Evolutionary conservation across 1,139 yeast species (phyloP).

Genomic region (Kurtzmaniella quercitrusa): DNA sequence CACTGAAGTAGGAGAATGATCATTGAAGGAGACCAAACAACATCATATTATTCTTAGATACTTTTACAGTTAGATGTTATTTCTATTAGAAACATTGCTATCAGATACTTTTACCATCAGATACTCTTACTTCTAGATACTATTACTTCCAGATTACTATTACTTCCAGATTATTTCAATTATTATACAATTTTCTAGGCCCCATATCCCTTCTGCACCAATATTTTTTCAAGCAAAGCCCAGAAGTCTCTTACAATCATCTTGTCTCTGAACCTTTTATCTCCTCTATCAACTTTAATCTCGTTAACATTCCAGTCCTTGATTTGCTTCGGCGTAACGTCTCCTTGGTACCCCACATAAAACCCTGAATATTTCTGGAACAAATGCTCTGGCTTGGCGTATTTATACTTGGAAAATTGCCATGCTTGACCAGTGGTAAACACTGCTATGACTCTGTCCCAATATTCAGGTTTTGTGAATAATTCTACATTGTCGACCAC

Average conservation of each 20-base stretch:
- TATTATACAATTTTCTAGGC: slow-evolving; percentile 6
- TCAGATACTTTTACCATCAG: no score
- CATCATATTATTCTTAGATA: no score
- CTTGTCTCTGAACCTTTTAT: slow-evolving; percentile 81
- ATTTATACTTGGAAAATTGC: slow-evolving; percentile 89
- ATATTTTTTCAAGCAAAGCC: slow-evolving; percentile 65
- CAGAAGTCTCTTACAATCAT: slow-evolving; percentile 84
- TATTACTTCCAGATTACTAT: no score
- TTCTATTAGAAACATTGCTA: no score
- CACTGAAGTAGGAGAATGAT: no score
- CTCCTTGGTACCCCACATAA: slow-evolving; percentile 73
- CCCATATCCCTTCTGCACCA: slow-evolving; percentile 45
- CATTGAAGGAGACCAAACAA: no score
- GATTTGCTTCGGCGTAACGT: slow-evolving; percentile 69
- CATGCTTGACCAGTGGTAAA: slow-evolving; percentile 96
- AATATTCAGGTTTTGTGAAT: slow-evolving; percentile 91
- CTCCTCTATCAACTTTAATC: slow-evolving; percentile 69
- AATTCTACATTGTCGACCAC: slow-evolving; percentile 86
- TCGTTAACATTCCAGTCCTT: slow-evolving; percentile 86
- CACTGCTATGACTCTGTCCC: slow-evolving; percentile 94
- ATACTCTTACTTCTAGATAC: no score
- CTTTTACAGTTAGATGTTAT: no score
- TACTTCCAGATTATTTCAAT: no score
- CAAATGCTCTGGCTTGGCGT: slow-evolving; percentile 72
- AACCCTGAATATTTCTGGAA: slow-evolving; percentile 86